Evolutionary conservation across 192 early-diverging fungal genomes (phyloP), one percentile per base, ranked within the genome.

Genomic region (Coemansia umbellata): DNA sequence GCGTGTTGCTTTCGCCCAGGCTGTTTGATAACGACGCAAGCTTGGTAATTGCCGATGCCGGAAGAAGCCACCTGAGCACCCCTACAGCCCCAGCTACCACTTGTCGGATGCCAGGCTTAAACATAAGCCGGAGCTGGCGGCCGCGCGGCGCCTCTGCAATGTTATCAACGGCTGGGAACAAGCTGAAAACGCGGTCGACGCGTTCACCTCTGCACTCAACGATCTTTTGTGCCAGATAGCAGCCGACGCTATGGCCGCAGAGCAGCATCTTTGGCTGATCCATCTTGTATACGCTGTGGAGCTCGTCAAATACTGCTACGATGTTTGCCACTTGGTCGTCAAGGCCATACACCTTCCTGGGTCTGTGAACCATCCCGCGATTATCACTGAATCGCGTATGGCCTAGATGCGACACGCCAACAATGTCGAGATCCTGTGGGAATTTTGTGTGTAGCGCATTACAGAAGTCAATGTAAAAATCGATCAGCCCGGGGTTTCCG

Each of bases 111-210:
- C 59, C 56, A 0, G 68, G 68, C 30, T n/a, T 33, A 32, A 78
- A 71, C 58, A 69, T 21, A 3, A 47, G 30, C 43, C 75, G 62
- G 33, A 89, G 56, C 22, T 82, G 64, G 5, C 73, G 74, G 11
- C 90, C 93, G 10, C 87, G 85, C 0, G 88, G 88, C 15, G 88
- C 90, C n/a, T 79, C 60, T 1, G 80, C 84, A 36, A 95, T 91
- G 17, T 83, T 60, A 19, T 85, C 85, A 8, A 95, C 55, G 1
- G 91, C 88, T 14, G 93, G 93, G 54, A 93, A 95, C 39, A 95
- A 66, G 0, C 68, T 64, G 51, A 90, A 82, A 5, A 87, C 45
- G 13, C 81, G 82, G 28, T 71, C 61, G n/a, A 93, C 82, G 18
- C 78, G 74, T 44, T 79, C 79, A 35, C 81, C 57, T 13, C 87